Percentiles rank a stretch among this genome's conserved stretches.
Conservation (phyloP, 352 stramenopile genomes). For the Globisporangium rhizosaccharum region DNA sequence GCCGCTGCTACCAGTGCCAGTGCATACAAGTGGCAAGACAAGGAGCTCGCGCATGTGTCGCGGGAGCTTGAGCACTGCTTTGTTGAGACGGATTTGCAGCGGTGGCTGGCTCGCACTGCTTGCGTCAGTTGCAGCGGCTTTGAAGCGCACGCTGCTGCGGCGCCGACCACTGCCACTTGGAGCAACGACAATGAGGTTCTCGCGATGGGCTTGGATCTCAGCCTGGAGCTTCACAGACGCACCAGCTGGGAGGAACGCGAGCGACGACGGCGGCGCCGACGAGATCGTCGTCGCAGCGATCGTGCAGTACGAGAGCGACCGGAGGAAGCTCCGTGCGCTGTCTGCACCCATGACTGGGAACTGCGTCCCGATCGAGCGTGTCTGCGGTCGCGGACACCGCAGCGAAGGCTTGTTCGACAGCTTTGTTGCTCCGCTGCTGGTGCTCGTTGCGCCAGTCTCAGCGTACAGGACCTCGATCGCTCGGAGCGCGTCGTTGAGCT, state of each 20-base stretch:
- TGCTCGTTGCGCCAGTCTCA: constrained; percentile 14
- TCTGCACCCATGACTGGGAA: constrained; percentile 16
- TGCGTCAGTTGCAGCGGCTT: background rate
- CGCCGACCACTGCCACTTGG: constrained; percentile 26
- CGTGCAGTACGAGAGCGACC: constrained; percentile 37
- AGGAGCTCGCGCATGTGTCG: constrained; percentile 28
- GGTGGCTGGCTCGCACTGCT: constrained; percentile 1
- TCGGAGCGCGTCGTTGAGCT: constrained; percentile 29
- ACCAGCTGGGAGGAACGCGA: constrained; percentile 16
- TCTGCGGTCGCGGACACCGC: background rate
- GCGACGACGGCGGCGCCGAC: background rate
- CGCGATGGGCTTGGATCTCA: constrained; percentile 1
- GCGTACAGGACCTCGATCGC: constrained; percentile 37
- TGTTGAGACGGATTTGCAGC: constrained; percentile 23
- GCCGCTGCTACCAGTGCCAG: background rate
- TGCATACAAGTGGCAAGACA: constrained; percentile 13
- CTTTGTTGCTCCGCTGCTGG: background rate
- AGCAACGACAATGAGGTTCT: background rate
- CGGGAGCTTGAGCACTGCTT: constrained; percentile 27
- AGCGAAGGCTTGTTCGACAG: background rate
- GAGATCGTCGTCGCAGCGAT: constrained; percentile 22
- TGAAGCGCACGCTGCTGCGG: constrained; percentile 12
- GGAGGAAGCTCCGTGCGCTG: constrained; percentile 17
- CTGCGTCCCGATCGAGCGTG: constrained; percentile 20
- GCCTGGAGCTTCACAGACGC: constrained; percentile 1